Evolutionary conservation across 257 asterid species (phyloP), one percentile per base, ranked within the genome.

Genomic region (Rauvolfia tetraphylla): DNA sequence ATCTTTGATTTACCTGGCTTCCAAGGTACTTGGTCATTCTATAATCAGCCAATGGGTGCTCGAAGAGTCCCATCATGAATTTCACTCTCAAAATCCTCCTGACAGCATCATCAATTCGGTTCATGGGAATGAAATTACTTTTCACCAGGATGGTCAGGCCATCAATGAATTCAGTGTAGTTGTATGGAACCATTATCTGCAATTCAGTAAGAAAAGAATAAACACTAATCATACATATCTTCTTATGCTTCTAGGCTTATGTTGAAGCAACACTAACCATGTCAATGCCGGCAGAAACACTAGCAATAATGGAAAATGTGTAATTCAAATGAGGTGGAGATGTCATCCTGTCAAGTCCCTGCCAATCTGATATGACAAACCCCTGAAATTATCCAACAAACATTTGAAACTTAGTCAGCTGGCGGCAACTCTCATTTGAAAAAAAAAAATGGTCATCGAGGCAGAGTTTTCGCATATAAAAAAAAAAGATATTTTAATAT

Each of bases 81-180:
- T 91, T 91, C 49, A 91, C 93, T 76, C 92, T 75, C 46, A 88
- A 69, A 76, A 91, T 91, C 82, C 97, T 85, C 22, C 34, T 22
- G 72, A 91, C 97, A 25, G 97, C 95, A 82, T 91, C 97, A 10
- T 91, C 86, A 59, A 89, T 91, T 73, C 95, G 89, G 75, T 81
- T 80, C 77, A 89, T 84, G 42, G 88, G 78, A 51, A 91, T 53
- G 72, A 85, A 79, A 0, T 87, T 87, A 23, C 76, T 73, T 23
- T 86, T 83, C 78, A 90, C 93, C 86, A 90, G 71, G 15, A 27
- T 48, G 20, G 91, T 86, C 23, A 90, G 84, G 9, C 88, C 95
- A 44, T 85, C 74, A 18, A 92, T 89, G 85, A 88, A 90, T 33
- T 88, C 90, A 33, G 86, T 80, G 78, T 86, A 88, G 46, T 87